Evolutionary conservation across 257 asterid species (phyloP).

Genomic region (Penstemon davidsonii): DNA sequence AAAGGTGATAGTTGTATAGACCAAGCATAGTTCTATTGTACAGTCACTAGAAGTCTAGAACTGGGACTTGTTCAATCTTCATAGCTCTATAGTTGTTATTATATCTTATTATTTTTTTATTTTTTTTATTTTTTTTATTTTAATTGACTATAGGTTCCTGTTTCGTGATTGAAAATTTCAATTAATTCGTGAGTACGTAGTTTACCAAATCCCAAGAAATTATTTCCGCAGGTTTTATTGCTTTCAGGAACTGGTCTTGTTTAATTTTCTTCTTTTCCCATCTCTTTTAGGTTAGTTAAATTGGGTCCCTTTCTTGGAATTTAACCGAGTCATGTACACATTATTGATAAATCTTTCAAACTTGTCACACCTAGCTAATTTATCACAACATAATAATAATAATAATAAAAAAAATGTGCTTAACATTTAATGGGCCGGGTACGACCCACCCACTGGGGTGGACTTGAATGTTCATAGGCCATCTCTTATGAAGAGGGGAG

Average conservation of each 20-base stretch:
- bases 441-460: too few relatives aligned
- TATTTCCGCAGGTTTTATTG: constrained; percentile 15
- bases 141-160: background rate
- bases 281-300: constrained; percentile 1
- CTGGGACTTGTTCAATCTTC: constrained; percentile 9
- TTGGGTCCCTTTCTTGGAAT: constrained; percentile 26
- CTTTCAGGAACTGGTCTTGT: constrained; percentile 16
- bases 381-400: background rate
- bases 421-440: too few relatives aligned
- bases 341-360: background rate
- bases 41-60: too few relatives aligned
- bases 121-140: constrained; percentile 3
- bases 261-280: background rate
- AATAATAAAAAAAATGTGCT: too few relatives aligned
- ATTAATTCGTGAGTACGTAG: constrained; percentile 4
- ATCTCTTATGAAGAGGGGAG: too few relatives aligned
- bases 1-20: too few relatives aligned
- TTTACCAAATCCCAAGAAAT: constrained; percentile 36
- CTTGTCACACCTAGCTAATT: background rate
- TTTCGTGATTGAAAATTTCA: background rate
- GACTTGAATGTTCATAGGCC: too few relatives aligned
- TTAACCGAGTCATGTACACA: background rate
- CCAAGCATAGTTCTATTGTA: too few relatives aligned
- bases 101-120: background rate
- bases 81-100: background rate